Percentiles rank a stretch among this genome's conserved stretches.
Evolutionary conservation across 192 early-diverging fungal species (phyloP).

Genomic region (Bifiguratus adelaidae): DNA sequence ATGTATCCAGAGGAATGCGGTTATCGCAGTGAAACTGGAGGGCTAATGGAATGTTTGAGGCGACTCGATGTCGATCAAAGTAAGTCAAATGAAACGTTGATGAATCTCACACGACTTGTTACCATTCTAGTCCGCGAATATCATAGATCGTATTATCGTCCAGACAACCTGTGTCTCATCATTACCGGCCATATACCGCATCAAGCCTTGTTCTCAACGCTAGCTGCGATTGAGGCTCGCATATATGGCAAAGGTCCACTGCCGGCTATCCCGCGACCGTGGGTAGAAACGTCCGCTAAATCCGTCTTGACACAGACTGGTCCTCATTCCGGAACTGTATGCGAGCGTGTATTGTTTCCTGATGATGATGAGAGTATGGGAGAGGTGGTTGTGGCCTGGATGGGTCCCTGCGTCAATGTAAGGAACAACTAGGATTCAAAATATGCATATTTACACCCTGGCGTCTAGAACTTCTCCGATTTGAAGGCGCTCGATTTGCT

Average conservation of each 20-base stretch:
- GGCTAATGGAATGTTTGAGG: slow-evolving; percentile 42
- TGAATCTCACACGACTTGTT: not conserved
- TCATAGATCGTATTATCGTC: slow-evolving; percentile 46
- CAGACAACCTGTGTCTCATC: slow-evolving; percentile 48
- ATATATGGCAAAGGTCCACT: slow-evolving; percentile 37
- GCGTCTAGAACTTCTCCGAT: slow-evolving; percentile 13
- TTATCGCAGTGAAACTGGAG: slow-evolving; percentile 50
- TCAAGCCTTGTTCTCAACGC: slow-evolving; percentile 21
- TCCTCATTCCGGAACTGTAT: no score
- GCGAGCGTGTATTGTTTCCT: slow-evolving; percentile 39
- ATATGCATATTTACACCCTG: no score
- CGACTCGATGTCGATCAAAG: slow-evolving; percentile 45
- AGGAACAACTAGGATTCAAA: no score
- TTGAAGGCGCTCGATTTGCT: slow-evolving; percentile 20
- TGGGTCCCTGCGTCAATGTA: slow-evolving; percentile 40
- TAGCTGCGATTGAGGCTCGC: slow-evolving; percentile 35
- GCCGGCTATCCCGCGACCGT: slow-evolving; percentile 38
- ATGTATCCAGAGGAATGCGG: slow-evolving; percentile 47
- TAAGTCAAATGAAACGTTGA: slow-evolving; percentile 7
- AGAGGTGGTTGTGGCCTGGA: slow-evolving; percentile 36
- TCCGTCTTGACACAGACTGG: slow-evolving; percentile 24
- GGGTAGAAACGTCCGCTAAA: slow-evolving; percentile 37
- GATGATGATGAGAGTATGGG: slow-evolving; percentile 54
- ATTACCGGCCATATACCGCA: slow-evolving; percentile 38
- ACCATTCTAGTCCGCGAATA: slow-evolving; percentile 20